Base-by-base conservation (phyloP, 2,329 filamentous ascomycete genomes). In the Trichoderma harzianum region DNA sequence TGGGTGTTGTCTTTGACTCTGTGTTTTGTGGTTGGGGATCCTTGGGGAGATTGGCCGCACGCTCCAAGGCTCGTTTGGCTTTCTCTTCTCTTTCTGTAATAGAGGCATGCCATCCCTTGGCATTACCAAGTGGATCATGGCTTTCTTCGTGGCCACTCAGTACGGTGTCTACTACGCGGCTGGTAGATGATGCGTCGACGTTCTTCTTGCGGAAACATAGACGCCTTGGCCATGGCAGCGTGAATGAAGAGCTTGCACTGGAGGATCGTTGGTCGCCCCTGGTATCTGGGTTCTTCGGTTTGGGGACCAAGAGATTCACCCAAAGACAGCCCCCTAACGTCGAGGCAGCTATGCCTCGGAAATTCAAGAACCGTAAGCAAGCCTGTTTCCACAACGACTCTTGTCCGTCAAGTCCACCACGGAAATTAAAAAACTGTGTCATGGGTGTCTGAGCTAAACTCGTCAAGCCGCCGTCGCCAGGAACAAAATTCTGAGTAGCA, bases 141-240 rank as follows among this genome's bases (percentile, higher is more conserved):
- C 79, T 82, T 68, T 83, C 84, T 18, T 84, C 81, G 58, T 80
- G 77, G 3, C 81, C 79, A 18, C 80, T 79, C 4, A 81, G 72
- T 24, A 83, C 73, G 6, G 78, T 79, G 28, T 86, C 83, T 47
- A 83, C 82, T 11, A 83, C 72, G 7, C 83, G 78, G 39, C 80
- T 80, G 43, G 77, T 82, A 7, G 82, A 79, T n/a, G 78, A 78
- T 28, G 83, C 77, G 12, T 82, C 81, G n/a, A 84, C 78, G 21
- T 82, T 78, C 65, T 82, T 82, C 73, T 85, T 86, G 67, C 85
- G 84, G 71, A 88, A 87, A 74, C 87, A 88, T 1, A 89, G 82
- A 21, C 80, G 80, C 2, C 85, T 82, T 53, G 88, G 88, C 88
- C 88, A 90, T 12, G 85, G 83, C 28, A 89, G 82, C 7, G 81